Base-by-base conservation (phyloP, 768 basidiomycete species). In the Hebeloma cylindrosporum region DNA sequence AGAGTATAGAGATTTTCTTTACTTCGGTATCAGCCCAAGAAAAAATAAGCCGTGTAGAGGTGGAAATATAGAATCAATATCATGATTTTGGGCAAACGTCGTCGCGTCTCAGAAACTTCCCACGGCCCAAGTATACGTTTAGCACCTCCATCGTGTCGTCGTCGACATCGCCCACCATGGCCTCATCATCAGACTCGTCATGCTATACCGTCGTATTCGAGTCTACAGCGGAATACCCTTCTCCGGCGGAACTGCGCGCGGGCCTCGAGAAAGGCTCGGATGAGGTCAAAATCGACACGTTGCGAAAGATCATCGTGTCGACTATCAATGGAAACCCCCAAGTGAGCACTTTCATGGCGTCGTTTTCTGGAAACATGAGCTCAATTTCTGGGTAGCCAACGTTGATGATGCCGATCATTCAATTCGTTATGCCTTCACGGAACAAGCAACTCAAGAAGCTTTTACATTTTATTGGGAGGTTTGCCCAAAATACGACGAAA, bases 401-500 rank as follows among this genome's bases (percentile, higher is more conserved):
- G 40, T 67, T 98, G 38, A 82, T 97, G 70, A 98, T 99, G 94
- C 90, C 93, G 5, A 86, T 98, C 66, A 98, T 99, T 55, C 96
- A 99, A 80, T 96, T 85, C 69, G 88, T 95, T 51, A 80, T 98
- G 77, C 96, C 96, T 27, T 90, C 88, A 41, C 83, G 85, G 63
- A 93, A 89, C 73, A 98, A 99, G 73, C 83, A 85, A 48, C 80
- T 98, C 62, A 98, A 99, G 83, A 99, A 98, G 72, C 70, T 96
- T 52, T 73, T 97, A 27, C 92, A 93, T 66, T 93, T 92, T 93
- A 94, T 64, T 93, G 90, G 90, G 91, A 98, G 70, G 88, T 98
- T 16, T 98, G 94, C 68, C 95, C 95, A 7, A 97, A 97, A 66
- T 85, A 94, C 51, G 95, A 98, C 58, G 95, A 98, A 59, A 85